Evolutionary conservation across 1,284 basidiomycete genomes (phyloP).

Genomic region (Sanghuangporus baumii): DNA sequence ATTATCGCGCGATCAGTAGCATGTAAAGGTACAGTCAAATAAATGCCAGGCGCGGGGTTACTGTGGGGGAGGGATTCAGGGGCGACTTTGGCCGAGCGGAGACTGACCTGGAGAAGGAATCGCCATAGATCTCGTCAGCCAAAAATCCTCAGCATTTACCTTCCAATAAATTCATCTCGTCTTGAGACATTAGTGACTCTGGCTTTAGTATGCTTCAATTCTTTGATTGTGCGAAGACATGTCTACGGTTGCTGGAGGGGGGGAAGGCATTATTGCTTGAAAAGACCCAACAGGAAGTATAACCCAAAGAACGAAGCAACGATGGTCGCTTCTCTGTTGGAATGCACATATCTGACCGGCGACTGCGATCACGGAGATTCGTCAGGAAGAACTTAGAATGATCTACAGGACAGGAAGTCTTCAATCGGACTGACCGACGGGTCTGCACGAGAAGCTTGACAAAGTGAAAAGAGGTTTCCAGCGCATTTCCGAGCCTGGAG

Average conservation of each 20-base stretch:
- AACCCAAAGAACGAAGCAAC: too few species aligned
- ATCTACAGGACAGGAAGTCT: too few species aligned
- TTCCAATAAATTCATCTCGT: background rate
- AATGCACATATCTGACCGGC: too few species aligned
- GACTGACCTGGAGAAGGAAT: background rate
- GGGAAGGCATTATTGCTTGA: background rate
- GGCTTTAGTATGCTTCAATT: background rate
- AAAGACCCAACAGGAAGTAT: background rate
- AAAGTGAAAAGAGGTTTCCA: too few species aligned
- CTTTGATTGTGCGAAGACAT: background rate
- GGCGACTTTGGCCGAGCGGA: background rate
- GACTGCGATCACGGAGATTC: too few species aligned
- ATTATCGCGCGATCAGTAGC: background rate
- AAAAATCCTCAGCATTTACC: background rate
- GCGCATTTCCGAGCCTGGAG: too few species aligned
- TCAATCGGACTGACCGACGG: too few species aligned
- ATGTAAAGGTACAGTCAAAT: background rate
- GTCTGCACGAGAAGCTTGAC: too few species aligned
- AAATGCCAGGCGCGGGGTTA: background rate
- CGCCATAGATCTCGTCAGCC: background rate
- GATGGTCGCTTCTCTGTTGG: too few species aligned
- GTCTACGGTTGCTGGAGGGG: background rate
- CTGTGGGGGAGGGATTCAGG: background rate
- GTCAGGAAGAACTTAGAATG: too few species aligned
- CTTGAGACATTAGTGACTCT: background rate